Conservation (phyloP, 1,139 yeast genomes). For the Trichomonascaceae sp. region DNA sequence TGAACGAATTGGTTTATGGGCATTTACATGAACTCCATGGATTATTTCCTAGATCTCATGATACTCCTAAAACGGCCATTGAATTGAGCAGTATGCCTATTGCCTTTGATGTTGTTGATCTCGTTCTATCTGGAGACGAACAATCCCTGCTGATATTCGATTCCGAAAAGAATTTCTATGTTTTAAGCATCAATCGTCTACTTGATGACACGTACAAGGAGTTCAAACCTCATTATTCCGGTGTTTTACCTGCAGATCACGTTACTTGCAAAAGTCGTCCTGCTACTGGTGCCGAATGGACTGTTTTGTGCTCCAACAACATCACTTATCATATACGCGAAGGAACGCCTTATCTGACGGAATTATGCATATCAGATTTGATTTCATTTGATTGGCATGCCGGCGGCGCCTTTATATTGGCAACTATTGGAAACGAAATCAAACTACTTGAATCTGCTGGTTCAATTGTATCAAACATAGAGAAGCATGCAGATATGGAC, state of each 20-base stretch:
- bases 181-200: background rate
- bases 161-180: background rate
- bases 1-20: conserved; percentile 2
- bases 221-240: background rate
- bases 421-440: conserved; percentile 16
- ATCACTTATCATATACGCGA: background rate
- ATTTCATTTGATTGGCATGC: conserved; percentile 3
- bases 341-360: background rate
- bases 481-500: background rate
- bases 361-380: background rate
- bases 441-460: conserved; percentile 22
- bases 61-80: background rate
- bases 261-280: conserved; percentile 5
- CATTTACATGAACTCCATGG: conserved; percentile 3
- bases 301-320: background rate
- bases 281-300: background rate
- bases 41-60: background rate
- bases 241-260: background rate
- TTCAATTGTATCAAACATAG: background rate
- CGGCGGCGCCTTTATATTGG: background rate
- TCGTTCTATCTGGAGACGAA: conserved; percentile 3
- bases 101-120: conserved; percentile 1
- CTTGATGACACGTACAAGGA: background rate
- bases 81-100: background rate
- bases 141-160: background rate